Base-by-base conservation (phyloP, 331 rosid species). In the Acacia concinna region DNA sequence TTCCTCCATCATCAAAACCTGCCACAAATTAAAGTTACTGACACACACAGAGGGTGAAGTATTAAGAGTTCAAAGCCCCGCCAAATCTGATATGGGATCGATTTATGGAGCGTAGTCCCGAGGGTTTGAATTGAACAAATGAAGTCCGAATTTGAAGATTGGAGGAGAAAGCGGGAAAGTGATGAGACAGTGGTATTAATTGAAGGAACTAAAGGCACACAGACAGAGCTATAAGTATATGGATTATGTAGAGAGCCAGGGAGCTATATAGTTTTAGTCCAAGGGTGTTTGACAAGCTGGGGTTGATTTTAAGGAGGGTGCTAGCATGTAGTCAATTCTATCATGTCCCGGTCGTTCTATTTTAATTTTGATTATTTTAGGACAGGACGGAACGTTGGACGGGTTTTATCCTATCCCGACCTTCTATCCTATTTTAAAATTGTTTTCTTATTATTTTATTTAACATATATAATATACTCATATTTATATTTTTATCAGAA, bases 1-100 rank as follows among this genome's bases (percentile, higher is more conserved):
- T 49, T 89, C 92, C 92, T 89, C 92, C 93, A 91, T 92, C 52
- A 46, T 15, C 52, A 8, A 49, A 1, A 8, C 23, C 68, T 31
- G 68, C 68, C 10, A 15, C 40, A 31, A 51, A 7, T 51, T 51
- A 18, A 27, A 25, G 31, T 62, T 4, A 10, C 63, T 62, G 23
- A 62, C 68, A 31, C 27, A 17, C 38, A 25, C 30, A 54, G 4
- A 21, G 40, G 68, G 68, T 30, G 0, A 15, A 62, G 21, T 6
- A 30, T 60, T 38, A 28, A 62, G 40, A 60, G 28, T 60, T 60
- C 34, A 57, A n/a, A n/a, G n/a, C n/a, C n/a, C n/a, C n/a, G n/a
- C n/a, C n/a, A n/a, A n/a, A n/a, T n/a, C n/a, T n/a, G n/a, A n/a
- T n/a, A n/a, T n/a, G n/a, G n/a, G n/a, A n/a, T n/a, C n/a, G n/a